Evolutionary conservation across 2,329 filamentous ascomycete genomes (phyloP), one percentile per base, ranked within the genome.

Genomic region (Alternaria tenuissima): DNA sequence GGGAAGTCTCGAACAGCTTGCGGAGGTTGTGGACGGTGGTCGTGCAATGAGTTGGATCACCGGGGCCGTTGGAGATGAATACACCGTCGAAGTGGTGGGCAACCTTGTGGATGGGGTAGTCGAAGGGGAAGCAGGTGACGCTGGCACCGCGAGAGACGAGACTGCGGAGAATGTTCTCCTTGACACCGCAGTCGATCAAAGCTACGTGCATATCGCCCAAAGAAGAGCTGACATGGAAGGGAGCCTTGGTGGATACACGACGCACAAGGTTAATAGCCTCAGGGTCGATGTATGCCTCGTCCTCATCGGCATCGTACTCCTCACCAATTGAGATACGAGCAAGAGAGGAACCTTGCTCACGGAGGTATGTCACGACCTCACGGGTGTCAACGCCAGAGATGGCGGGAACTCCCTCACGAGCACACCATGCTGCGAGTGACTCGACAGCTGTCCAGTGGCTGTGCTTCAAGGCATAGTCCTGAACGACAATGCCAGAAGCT

Each of bases 371-470:
- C 77, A 99, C 95, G 75, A 99, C 97, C 66, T 90, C 94, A 80
- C 95, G 93, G 52, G 95, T 99, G 78, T 99, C 95, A 47, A 99
- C 95, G 53, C 95, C 95, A 43, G 94, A 94, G 79, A 98, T 97
- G 77, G 93, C 94, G 54, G 95, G 94, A 36, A 99, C 91, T 71
- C 95, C 95, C 83, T 98, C 95, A 61, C 94, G 90, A 69, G 94
- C 92, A 81, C 95, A 99, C 95, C 95, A 99, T 72, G 96, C 87
- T 68, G 91, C 86, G 75, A 99, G 83, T 75, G 92, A 94, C 86
- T 99, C 93, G 11, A 99, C 94, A 36, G 95, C 95, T 63, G 95
- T 98, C 95, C 95, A 99, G 79, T 99, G 95, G 81, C 93, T 97
- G 86, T 98, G 97, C 78, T 94, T 88, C 78, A 92, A 86, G 44